Conservation (phyloP, 108 stramenopile species). For the Pseudonitzschia multiseries region DNA sequence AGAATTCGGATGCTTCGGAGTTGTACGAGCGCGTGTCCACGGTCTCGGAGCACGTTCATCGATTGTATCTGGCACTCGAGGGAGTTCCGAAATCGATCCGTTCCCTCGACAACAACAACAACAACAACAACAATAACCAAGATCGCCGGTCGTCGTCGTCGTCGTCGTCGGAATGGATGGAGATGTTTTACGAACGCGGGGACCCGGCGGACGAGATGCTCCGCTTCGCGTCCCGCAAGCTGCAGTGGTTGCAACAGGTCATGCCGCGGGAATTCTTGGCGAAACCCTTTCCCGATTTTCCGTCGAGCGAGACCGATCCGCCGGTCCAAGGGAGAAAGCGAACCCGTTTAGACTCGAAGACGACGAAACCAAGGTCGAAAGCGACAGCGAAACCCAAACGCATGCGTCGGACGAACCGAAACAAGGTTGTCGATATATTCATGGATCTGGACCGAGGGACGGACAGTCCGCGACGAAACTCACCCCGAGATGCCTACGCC, state of each 20-base stretch:
- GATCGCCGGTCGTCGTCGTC: too few species aligned
- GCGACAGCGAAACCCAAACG: neutral
- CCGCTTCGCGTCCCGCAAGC: neutral
- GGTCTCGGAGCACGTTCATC: conserved; percentile 15
- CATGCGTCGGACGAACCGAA: conserved; percentile 30
- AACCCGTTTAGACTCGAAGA: neutral
- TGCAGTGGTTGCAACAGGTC: conserved; percentile 2
- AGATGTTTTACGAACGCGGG: conserved; percentile 1
- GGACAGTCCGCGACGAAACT: conserved; percentile 7
- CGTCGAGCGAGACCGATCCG: neutral
- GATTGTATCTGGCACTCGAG: conserved; percentile 18
- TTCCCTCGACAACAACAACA: neutral
- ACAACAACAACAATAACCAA: too few species aligned
- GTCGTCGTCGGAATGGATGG: neutral
- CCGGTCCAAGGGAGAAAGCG: conserved; percentile 13
- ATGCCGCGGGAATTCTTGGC: conserved; percentile 10
- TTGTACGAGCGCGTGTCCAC: conserved; percentile 11
- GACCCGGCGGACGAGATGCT: conserved; percentile 15
- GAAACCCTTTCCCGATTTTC: conserved; percentile 26
- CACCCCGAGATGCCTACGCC: conserved; percentile 35
- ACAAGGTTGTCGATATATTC: conserved; percentile 43
- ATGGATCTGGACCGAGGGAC: conserved; percentile 28
- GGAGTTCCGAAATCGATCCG: conserved; percentile 8
- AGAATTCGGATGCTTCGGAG: conserved; percentile 3
- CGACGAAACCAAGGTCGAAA: conserved; percentile 3